Evolutionary conservation across 495 filamentous ascomycete species (phyloP).

Genomic region (Pseudotulostoma volvatum): DNA sequence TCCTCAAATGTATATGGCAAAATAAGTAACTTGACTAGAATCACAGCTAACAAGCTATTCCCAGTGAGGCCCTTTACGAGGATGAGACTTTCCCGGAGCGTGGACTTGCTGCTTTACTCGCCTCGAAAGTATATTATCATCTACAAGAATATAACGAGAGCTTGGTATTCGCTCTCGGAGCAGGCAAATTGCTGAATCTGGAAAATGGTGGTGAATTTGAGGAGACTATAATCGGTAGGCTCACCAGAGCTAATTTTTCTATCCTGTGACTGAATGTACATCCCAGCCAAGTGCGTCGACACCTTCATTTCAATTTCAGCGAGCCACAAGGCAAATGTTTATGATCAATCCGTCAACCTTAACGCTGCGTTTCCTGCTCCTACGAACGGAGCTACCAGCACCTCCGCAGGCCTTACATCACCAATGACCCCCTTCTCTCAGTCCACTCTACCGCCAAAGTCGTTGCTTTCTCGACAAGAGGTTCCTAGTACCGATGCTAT

Average conservation of each 20-base stretch:
- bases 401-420: conserved; percentile 57
- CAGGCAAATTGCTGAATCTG: conserved; percentile 87
- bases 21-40: conserved; percentile 5
- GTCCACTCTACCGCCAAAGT: conserved; percentile 77
- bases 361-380: conserved; percentile 53
- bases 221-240: conserved; percentile 76
- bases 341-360: conserved; percentile 46
- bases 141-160: conserved; percentile 97
- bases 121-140: conserved; percentile 97
- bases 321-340: conserved; percentile 40
- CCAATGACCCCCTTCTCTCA: conserved; percentile 91
- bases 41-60: conserved; percentile 9
- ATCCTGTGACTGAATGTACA: conserved; percentile 2
- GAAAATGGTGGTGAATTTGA: conserved; percentile 89
- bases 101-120: conserved; percentile 83
- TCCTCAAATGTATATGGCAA: conserved; percentile 66
- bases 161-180: conserved; percentile 93
- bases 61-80: conserved; percentile 91
- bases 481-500: conserved; percentile 39
- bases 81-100: conserved; percentile 88
- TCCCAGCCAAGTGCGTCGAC: conserved; percentile 77
- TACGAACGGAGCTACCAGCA: conserved; percentile 45
- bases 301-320: conserved; percentile 85
- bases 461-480: conserved; percentile 70
- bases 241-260: conserved; percentile 2